phyloP scores from a whole-genome alignment of 129 eudicot species.

The Flaveria brownii region DNA sequence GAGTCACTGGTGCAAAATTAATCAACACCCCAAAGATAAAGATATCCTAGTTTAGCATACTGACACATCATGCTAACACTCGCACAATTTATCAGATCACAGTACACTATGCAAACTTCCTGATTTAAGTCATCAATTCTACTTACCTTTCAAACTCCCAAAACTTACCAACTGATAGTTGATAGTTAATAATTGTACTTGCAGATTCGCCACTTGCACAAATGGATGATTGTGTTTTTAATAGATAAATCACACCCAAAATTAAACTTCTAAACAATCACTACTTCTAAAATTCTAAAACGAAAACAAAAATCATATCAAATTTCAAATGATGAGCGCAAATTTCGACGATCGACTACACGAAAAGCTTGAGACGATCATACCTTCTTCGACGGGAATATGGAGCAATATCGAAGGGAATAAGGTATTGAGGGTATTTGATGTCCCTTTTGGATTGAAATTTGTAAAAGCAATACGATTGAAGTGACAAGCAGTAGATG shows the following conservation, averaged over 20 bases:
- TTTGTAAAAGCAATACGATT: not conserved
- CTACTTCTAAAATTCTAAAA: not conserved
- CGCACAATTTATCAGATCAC: not conserved
- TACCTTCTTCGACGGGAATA: too few species aligned
- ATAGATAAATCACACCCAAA: slow-evolving; percentile 11
- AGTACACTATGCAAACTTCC: slow-evolving; percentile 5
- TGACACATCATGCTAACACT: slow-evolving; percentile 3
- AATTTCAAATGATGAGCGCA: not conserved
- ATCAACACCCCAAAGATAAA: slow-evolving; percentile 10
- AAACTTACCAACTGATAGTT: not conserved
- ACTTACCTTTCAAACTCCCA: slow-evolving; percentile 10
- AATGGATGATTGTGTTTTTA: slow-evolving; percentile 17
- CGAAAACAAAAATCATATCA: not conserved
- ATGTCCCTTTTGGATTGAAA: not conserved
- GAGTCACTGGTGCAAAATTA: slow-evolving; percentile 10
- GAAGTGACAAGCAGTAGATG: not conserved
- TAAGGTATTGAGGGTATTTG: slow-evolving; percentile 2
- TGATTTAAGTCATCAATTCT: slow-evolving; percentile 9
- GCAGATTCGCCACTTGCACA: not conserved
- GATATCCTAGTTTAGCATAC: slow-evolving; percentile 4
- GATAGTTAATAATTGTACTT: not conserved
- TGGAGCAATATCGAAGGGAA: not conserved
- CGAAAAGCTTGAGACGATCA: too few species aligned
- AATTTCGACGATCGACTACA: not conserved
- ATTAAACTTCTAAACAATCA: not conserved